phyloP scores from a whole-genome alignment of 176 grass and related monocot species.

The Phoenix dactylifera region DNA sequence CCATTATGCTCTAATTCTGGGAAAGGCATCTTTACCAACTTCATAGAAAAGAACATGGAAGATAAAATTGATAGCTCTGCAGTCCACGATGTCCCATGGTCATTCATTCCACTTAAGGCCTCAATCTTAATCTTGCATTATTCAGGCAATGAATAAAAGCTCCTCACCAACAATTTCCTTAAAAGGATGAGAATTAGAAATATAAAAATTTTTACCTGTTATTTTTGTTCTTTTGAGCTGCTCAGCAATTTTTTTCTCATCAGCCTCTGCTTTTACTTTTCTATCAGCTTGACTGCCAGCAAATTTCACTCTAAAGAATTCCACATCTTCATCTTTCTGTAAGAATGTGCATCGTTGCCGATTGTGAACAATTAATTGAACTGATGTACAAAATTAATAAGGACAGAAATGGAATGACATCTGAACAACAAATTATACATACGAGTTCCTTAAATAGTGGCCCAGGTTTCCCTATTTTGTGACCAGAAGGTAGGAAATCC shows the following conservation, averaged over 20 bases:
- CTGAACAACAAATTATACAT: conserved; percentile 13
- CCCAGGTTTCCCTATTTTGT: conserved; percentile 69
- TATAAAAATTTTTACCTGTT: conserved; percentile 36
- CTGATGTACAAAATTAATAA: conserved; percentile 10
- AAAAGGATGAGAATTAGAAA: background rate
- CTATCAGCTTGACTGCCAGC: conserved; percentile 87
- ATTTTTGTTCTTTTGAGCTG: conserved; percentile 71
- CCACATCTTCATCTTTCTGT: conserved; percentile 83
- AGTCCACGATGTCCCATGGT: too few relatives aligned
- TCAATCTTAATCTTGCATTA: too few relatives aligned
- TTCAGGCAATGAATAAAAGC: too few relatives aligned
- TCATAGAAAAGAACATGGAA: too few relatives aligned
- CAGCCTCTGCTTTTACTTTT: conserved; percentile 51
- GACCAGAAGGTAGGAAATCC: conserved; percentile 63
- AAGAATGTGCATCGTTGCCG: conserved; percentile 16
- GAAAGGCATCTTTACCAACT: too few relatives aligned
- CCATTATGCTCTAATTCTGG: too few relatives aligned
- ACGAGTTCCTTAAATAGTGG: conserved; percentile 95
- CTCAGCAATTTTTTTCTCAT: conserved; percentile 55
- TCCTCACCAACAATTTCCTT: too few relatives aligned
- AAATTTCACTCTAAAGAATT: conserved; percentile 54
- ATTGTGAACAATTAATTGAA: background rate
- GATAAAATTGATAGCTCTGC: too few relatives aligned
- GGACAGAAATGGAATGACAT: background rate
- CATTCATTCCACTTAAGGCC: too few relatives aligned